Evolutionary conservation across 495 filamentous ascomycete genomes (phyloP).

Genomic region (Tricharina praecox): DNA sequence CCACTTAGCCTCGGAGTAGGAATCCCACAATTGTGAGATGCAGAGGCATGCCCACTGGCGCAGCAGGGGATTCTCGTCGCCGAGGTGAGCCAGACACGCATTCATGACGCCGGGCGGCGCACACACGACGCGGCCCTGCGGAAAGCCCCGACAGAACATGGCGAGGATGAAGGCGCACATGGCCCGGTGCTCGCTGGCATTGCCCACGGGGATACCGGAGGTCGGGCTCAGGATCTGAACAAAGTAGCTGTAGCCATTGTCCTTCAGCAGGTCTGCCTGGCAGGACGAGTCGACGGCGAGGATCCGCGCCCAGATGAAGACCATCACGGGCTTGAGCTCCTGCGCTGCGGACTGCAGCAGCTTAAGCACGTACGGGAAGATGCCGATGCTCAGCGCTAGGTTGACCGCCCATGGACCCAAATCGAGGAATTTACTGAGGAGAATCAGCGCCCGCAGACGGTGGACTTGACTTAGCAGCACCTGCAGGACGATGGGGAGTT

Average conservation of each 20-base stretch:
- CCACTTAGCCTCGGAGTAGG: conserved; percentile 86
- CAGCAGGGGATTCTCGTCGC: conserved; percentile 73
- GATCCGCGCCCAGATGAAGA: conserved; percentile 97
- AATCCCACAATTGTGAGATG: conserved; percentile 85
- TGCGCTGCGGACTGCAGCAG: conserved; percentile 84
- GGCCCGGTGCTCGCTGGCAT: conserved; percentile 82
- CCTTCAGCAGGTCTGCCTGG: conserved; percentile 82
- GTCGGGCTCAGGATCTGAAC: conserved; percentile 70
- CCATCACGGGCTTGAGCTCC: conserved; percentile 95
- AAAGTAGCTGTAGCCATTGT: conserved; percentile 94
- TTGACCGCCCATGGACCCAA: conserved; percentile 96
- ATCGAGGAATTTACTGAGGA: conserved; percentile 86
- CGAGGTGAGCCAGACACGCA: conserved; percentile 63
- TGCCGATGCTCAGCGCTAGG: conserved; percentile 87
- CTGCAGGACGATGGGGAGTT: conserved; percentile 89
- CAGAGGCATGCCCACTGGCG: conserved; percentile 95
- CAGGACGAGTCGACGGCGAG: conserved; percentile 88
- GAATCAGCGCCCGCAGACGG: conserved; percentile 74
- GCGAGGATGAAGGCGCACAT: conserved; percentile 98
- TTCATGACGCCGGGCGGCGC: conserved; percentile 70
- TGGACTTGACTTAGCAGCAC: conserved; percentile 93
- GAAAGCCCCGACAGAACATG: conserved; percentile 88
- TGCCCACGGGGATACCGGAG: conserved; percentile 63
- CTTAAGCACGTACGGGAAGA: conserved; percentile 96
- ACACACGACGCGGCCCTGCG: conserved; percentile 77